phyloP scores from a whole-genome alignment of 2,329 filamentous ascomycete genomes.

The Ceratocystis cubensis region DNA sequence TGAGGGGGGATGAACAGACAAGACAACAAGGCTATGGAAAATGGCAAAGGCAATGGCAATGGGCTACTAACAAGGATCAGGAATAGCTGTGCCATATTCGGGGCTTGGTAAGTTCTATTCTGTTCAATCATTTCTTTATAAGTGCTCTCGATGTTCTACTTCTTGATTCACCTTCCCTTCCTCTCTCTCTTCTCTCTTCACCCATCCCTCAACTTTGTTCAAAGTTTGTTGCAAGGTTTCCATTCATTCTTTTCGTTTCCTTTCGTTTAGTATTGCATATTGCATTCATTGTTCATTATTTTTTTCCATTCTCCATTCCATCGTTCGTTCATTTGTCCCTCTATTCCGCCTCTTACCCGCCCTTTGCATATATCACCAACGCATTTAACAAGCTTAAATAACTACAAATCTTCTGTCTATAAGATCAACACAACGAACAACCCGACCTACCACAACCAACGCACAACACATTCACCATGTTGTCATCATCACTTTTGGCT shows the following conservation, averaged over 20 bases:
- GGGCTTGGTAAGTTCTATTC: too few species aligned
- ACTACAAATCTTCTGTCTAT: not conserved
- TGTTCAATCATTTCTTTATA: not conserved
- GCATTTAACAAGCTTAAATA: not conserved
- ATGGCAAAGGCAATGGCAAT: too few species aligned
- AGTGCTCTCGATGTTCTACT: not conserved
- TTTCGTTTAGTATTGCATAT: not conserved
- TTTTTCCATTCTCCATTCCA: not conserved
- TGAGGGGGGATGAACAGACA: too few species aligned
- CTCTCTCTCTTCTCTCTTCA: not conserved
- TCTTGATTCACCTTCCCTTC: not conserved
- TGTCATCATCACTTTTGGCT: slow-evolving; percentile 8
- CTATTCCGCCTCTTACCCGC: not conserved
- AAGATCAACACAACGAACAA: not conserved
- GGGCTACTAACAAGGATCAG: too few species aligned
- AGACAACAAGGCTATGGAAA: too few species aligned
- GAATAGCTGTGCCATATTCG: not conserved
- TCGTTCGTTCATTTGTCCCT: slow-evolving; percentile 6
- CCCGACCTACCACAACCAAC: too few species aligned
- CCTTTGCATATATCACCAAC: not conserved
- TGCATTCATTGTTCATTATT: not conserved
- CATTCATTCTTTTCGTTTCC: slow-evolving; percentile 5
- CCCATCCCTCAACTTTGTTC: not conserved
- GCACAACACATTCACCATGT: slow-evolving; percentile 3
- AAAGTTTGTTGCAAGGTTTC: not conserved